These are phyloP conservation scores for Insectozyma bohioensis DNA, from an alignment of 1,139 yeast species.

Conservation along the genomic window DNA sequence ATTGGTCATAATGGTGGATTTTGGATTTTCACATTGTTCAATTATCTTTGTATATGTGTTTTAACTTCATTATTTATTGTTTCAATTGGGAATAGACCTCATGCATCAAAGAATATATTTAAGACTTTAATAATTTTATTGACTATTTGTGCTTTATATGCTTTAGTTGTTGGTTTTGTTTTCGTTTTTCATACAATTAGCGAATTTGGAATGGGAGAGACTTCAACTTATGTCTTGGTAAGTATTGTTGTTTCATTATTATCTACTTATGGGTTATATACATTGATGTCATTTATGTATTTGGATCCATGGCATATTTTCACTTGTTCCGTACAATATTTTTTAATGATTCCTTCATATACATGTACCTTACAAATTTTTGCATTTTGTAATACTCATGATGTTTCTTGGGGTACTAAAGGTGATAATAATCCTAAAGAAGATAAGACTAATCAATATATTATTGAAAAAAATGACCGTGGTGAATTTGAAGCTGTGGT, in stretches of 20 bases:
- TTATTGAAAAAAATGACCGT: slow-evolving; percentile 46
- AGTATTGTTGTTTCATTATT: slow-evolving; percentile 81
- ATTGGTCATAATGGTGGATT: slow-evolving; percentile 70
- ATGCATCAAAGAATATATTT: slow-evolving; percentile 74
- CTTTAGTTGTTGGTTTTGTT: slow-evolving; percentile 77
- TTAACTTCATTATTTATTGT: slow-evolving; percentile 83
- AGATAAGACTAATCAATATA: slow-evolving; percentile 43
- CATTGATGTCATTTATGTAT: slow-evolving; percentile 74
- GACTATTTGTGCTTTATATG: slow-evolving; percentile 77
- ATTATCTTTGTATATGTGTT: slow-evolving; percentile 77
- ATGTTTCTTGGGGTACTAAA: slow-evolving; percentile 97
- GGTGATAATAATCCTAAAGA: slow-evolving; percentile 80
- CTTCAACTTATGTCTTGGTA: slow-evolving; percentile 55
- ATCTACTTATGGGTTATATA: slow-evolving; percentile 91
- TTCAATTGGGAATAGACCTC: slow-evolving; percentile 95
- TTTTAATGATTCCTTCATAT: slow-evolving; percentile 85
- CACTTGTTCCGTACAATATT: slow-evolving; percentile 82
- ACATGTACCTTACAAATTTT: slow-evolving; percentile 89
- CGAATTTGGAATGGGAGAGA: slow-evolving; percentile 35
- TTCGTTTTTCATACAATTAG: slow-evolving; percentile 64
- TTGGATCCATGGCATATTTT: slow-evolving; percentile 94
- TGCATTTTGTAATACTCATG: slow-evolving; percentile 95
- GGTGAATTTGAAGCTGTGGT: slow-evolving; percentile 87
- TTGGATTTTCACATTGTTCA: slow-evolving; percentile 78
- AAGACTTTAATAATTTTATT: slow-evolving; percentile 68